Evolutionary conservation across 768 basidiomycete genomes (phyloP), one percentile per base, ranked within the genome.

Genomic region (Kwoniella dejecticola): DNA sequence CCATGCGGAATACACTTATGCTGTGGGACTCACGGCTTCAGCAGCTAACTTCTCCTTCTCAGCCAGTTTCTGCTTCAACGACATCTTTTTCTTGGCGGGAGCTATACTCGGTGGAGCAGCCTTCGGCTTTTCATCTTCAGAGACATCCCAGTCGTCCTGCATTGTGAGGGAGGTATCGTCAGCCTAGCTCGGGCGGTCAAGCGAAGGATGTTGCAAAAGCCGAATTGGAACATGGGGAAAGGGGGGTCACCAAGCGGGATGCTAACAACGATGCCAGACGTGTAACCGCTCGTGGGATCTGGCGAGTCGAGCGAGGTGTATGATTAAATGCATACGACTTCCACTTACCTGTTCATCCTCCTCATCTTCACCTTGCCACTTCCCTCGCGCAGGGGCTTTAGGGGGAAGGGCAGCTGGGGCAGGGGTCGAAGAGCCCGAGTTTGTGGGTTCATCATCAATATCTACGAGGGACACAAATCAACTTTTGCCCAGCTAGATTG

Each of bases 111-210:
- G 58, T 13, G 76, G 63, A 4, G 70, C 67, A 2, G 81, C 54
- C 41, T 82, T 77, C 4, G 83, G 79, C 62, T 81, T 82, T 71
- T 82, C 82, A 54, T 86, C 85, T 55, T 90, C 90, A 0, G 89
- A 89, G 31, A 83, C 89, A 70, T 98, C 94, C 95, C 95, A 98
- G 79, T 96, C 94, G 79, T 90, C 92, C 91, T 95, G 70, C 10
- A 50, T 4, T 13, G 7, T 19, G 30, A 44, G 7, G 15, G 33
- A 36, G n/a, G n/a, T n/a, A n/a, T n/a, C n/a, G n/a, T n/a, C n/a
- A n/a, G n/a, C n/a, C n/a, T n/a, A n/a, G n/a, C n/a, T n/a, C n/a
- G n/a, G n/a, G n/a, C n/a, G n/a, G n/a, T n/a, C n/a, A n/a, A n/a
- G n/a, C n/a, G n/a, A n/a, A n/a, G n/a, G n/a, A n/a, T n/a, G n/a